A percentile compares a stretch with the other conserved stretches of the same genome.
Evolutionary conservation across 1,139 yeast species (phyloP).

Genomic region (Geotrichum histeridarum): DNA sequence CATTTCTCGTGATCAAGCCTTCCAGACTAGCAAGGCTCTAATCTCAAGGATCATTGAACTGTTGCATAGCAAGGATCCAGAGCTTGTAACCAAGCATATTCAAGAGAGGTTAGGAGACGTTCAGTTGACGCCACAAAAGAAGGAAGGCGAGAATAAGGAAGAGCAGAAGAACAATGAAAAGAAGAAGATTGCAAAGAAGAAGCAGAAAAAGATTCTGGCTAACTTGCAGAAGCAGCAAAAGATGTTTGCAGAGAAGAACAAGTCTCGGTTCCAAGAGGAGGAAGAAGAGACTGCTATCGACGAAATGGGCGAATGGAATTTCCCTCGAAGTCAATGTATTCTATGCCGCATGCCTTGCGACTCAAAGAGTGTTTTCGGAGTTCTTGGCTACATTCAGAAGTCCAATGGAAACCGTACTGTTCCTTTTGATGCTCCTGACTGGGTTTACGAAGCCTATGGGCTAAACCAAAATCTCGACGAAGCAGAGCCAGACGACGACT

Average conservation of each 20-base stretch:
- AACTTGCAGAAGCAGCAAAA: conserved; percentile 70
- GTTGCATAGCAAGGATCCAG: conserved; percentile 18
- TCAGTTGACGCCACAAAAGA: conserved; percentile 10
- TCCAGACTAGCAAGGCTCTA: conserved; percentile 16
- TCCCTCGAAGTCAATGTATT: conserved; percentile 77
- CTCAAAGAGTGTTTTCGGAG: conserved; percentile 69
- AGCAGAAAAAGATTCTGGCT: conserved; percentile 68
- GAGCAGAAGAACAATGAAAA: conserved; percentile 20
- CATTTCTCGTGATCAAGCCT: conserved; percentile 7
- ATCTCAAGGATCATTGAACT: conserved; percentile 21
- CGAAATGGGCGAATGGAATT: conserved; percentile 51
- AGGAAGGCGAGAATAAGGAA: conserved; percentile 15
- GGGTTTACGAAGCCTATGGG: conserved; percentile 63
- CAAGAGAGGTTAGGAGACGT: conserved; percentile 8
- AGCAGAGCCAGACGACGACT: conserved; percentile 31
- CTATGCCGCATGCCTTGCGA: conserved; percentile 80
- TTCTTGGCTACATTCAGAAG: conserved; percentile 55
- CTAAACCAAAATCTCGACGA: conserved; percentile 50
- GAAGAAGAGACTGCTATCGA: conserved; percentile 42
- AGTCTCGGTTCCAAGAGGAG: conserved; percentile 26
- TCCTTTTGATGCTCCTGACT: conserved; percentile 59
- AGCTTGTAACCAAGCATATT: conserved; percentile 12
- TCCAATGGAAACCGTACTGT: conserved; percentile 59
- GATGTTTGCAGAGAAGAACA: conserved; percentile 51
- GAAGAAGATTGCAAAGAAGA: conserved; percentile 52